Percentiles rank a stretch among this genome's conserved stretches.
Conservation (phyloP, 768 basidiomycete genomes). For the Hydnomerulius pinastri region DNA sequence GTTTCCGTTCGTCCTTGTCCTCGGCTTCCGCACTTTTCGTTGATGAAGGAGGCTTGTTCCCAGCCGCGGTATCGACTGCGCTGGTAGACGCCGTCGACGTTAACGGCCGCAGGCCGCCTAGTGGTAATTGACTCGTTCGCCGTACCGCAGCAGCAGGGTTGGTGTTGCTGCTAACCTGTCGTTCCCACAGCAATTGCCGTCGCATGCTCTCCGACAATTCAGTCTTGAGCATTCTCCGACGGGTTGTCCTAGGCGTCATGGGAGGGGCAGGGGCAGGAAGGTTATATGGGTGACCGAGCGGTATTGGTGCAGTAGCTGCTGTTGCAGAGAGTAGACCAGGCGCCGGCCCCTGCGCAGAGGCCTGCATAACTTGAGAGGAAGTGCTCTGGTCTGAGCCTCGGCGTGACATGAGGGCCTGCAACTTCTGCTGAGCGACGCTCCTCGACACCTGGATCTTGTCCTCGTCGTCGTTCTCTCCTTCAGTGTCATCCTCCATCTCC, state of each 20-base stretch:
- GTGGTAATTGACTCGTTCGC: conserved; percentile 29
- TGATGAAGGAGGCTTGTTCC: conserved; percentile 9
- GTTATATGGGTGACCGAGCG: conserved; percentile 68
- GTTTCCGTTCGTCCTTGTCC: conserved; percentile 43
- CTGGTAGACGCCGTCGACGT: conserved; percentile 30
- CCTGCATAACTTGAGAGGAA: conserved; percentile 23
- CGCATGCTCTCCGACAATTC: conserved; percentile 86
- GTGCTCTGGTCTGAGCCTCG: conserved; percentile 36
- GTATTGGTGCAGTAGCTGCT: conserved; percentile 53
- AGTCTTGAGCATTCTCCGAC: conserved; percentile 79
- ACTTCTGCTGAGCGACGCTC: conserved; percentile 69
- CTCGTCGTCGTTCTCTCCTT: conserved; percentile 48
- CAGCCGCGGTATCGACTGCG: conserved; percentile 24
- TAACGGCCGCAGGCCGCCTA: conserved; percentile 35
- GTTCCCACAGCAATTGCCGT: conserved; percentile 79
- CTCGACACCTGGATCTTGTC: conserved; percentile 58
- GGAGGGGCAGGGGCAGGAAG: conserved; percentile 65
- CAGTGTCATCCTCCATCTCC: conserved; percentile 70
- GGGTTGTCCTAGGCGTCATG: conserved; percentile 83
- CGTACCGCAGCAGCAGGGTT: conserved; percentile 43
- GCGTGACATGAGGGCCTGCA: conserved; percentile 57
- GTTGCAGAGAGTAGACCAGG: conserved; percentile 29
- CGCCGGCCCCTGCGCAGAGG: conserved; percentile 12
- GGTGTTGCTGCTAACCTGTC: conserved; percentile 58
- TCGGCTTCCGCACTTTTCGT: conserved; percentile 25